Evolutionary conservation across 148 eudicot species (phyloP).

Genomic region (Diospyros lotus): DNA sequence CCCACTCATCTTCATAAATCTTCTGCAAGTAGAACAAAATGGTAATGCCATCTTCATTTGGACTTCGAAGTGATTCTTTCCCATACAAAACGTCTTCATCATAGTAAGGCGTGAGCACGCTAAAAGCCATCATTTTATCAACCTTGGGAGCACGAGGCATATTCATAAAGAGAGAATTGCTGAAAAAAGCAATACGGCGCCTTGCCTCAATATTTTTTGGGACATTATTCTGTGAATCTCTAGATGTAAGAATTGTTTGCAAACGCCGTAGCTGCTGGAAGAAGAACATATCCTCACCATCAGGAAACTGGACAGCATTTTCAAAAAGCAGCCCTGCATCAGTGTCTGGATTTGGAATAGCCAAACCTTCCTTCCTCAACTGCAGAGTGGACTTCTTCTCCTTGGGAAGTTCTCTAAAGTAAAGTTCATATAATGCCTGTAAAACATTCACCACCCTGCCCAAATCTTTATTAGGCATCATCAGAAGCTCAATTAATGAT

Average conservation of each 20-base stretch:
- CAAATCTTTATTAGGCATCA: constrained; percentile 42
- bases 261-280: constrained; percentile 71
- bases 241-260: constrained; percentile 63
- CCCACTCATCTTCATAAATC: constrained; percentile 91
- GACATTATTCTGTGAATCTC: constrained; percentile 81
- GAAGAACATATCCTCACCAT: constrained; percentile 48
- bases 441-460: constrained; percentile 50
- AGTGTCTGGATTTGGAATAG: constrained; percentile 34
- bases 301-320: constrained; percentile 68
- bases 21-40: constrained; percentile 89
- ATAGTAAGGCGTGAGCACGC: constrained; percentile 88
- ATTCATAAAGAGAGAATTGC: constrained; percentile 94
- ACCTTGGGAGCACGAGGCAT: constrained; percentile 94
- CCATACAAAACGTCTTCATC: constrained; percentile 82
- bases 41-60: constrained; percentile 84
- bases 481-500: constrained; percentile 55
- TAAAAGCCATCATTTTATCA: constrained; percentile 93
- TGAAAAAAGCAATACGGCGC: constrained; percentile 78
- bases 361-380: constrained; percentile 59
- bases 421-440: constrained; percentile 77
- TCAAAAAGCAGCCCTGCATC: constrained; percentile 60
- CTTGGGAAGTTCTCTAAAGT: constrained; percentile 60
- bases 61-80: constrained; percentile 56
- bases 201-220: constrained; percentile 75
- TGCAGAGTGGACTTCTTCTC: constrained; percentile 35